These are phyloP conservation scores for Aquanectria penicillioides DNA, from an alignment of 2,329 filamentous ascomycete species.

Conservation along the genomic window DNA sequence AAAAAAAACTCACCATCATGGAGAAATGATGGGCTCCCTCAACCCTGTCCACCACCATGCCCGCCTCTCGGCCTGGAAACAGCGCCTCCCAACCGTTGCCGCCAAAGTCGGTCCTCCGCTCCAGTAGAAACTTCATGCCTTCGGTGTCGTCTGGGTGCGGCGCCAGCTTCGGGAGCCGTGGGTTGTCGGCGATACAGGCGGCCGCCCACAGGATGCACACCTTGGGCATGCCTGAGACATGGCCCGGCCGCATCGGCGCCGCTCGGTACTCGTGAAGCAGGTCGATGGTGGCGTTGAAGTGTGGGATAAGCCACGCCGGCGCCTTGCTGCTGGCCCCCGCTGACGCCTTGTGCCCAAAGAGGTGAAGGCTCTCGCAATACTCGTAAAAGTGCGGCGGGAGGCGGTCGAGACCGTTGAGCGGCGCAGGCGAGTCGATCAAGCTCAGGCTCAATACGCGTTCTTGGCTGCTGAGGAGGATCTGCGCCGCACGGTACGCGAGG, in stretches of 20 bases:
- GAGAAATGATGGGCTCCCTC: conserved; percentile 21
- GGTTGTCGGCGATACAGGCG: conserved; percentile 1
- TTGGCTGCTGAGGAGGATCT: neutral
- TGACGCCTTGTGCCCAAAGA: neutral
- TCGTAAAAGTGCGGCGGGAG: conserved; percentile 15
- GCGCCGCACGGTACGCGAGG: conserved; percentile 72
- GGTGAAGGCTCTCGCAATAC: neutral
- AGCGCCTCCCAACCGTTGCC: conserved; percentile 12
- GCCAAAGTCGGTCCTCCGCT: conserved; percentile 12
- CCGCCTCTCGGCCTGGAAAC: neutral
- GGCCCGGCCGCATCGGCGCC: neutral
- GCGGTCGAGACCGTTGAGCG: conserved; percentile 2
- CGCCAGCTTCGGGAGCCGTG: neutral
- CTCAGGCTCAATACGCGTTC: conserved; percentile 13
- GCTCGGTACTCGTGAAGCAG: neutral
- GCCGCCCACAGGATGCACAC: conserved; percentile 6
- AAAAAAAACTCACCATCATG: conserved; percentile 10
- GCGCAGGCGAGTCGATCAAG: conserved; percentile 17
- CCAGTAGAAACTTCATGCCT: conserved; percentile 11
- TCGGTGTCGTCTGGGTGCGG: neutral
- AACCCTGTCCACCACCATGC: conserved; percentile 3
- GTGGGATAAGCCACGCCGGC: conserved; percentile 9
- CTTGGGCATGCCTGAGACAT: neutral
- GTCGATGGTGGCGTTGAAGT: conserved; percentile 10
- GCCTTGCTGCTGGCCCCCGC: neutral